Evolutionary conservation across 2,329 filamentous ascomycete genomes (phyloP), one percentile per base, ranked within the genome.

Genomic region (Fusarium irregulare): DNA sequence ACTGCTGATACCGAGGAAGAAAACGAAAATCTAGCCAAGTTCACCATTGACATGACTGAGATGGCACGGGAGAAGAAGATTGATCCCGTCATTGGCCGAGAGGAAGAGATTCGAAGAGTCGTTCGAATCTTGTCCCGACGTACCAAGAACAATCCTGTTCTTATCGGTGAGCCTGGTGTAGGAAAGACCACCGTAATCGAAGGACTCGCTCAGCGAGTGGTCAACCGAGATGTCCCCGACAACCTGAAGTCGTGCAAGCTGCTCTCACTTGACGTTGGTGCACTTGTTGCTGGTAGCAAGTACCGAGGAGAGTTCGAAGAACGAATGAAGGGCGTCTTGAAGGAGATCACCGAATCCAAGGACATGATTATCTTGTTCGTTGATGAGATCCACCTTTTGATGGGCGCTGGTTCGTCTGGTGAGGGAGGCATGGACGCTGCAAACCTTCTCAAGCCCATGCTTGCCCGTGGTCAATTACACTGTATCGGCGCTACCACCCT

Each of bases 391-490:
- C 96, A 99, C 83, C 87, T 99, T 68, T 90, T 99, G 67, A 99
- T 99, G 96, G 96, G 96, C 64, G 96, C 96, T 71, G 96, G 96
- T 64, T 91, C 94, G 40, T 95, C 92, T 57, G 96, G 96, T 60
- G 95, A 98, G 80, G 96, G 96, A 71, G 96, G 96, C 75, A 99
- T 99, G 96, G 96, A 99, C 78, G 96, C 96, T 51, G 96, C 96
- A 76, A 99, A 99, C 80, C 84, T 99, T 75, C 87, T 99, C 70
- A 99, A 99, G 85, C 96, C 96, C 61, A 98, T 98, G 95, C 88
- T 99, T 73, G 96, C 96, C 65, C 91, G 96, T 78, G 96, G 96
- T 56, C 95, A 98, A 80, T 86, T 99, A 64, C 96, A 99, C 86
- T 99, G 96, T 78, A 98, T 99, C 70, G 96, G 96, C 80, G 96